A percentile compares a stretch with the other conserved stretches of the same genome.
Evolutionary conservation across 23 red algal genomes (phyloP).

Genomic region (Gracilaria caudata): DNA sequence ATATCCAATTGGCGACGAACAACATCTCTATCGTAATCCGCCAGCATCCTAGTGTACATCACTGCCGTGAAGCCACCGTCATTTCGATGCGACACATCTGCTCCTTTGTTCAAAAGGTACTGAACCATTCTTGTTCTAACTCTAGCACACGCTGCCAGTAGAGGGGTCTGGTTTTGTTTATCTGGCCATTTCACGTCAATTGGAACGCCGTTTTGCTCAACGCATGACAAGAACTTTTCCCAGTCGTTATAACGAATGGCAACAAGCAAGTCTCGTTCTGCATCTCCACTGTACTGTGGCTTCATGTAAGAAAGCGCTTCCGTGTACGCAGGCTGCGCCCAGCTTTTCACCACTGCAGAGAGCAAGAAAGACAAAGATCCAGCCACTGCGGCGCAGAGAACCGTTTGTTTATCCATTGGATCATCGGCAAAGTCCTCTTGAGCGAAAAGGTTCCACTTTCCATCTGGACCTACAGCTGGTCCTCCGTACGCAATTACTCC

Average conservation of each 20-base stretch:
- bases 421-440: not conserved
- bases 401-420: constrained; percentile 17
- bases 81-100: constrained; percentile 74
- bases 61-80: constrained; percentile 75
- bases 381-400: constrained; percentile 32
- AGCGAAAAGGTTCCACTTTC: constrained; percentile 5
- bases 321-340: constrained; percentile 75
- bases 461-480: constrained; percentile 25
- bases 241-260: constrained; percentile 81
- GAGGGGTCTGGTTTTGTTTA: constrained; percentile 83
- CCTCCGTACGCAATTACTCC: constrained; percentile 74
- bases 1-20: constrained; percentile 57
- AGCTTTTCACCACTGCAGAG: constrained; percentile 68
- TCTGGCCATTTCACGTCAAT: constrained; percentile 71
- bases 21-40: constrained; percentile 48
- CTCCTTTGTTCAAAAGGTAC: constrained; percentile 58
- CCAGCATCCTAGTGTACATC: constrained; percentile 77
- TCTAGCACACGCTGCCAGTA: constrained; percentile 73
- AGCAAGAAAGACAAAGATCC: constrained; percentile 65
- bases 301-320: constrained; percentile 70
- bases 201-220: constrained; percentile 44
- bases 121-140: constrained; percentile 61
- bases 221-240: constrained; percentile 65
- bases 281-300: constrained; percentile 54
- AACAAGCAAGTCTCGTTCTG: constrained; percentile 54